Conservation (phyloP, 2,329 filamentous ascomycete species). For the Colletotrichum liriopes region DNA sequence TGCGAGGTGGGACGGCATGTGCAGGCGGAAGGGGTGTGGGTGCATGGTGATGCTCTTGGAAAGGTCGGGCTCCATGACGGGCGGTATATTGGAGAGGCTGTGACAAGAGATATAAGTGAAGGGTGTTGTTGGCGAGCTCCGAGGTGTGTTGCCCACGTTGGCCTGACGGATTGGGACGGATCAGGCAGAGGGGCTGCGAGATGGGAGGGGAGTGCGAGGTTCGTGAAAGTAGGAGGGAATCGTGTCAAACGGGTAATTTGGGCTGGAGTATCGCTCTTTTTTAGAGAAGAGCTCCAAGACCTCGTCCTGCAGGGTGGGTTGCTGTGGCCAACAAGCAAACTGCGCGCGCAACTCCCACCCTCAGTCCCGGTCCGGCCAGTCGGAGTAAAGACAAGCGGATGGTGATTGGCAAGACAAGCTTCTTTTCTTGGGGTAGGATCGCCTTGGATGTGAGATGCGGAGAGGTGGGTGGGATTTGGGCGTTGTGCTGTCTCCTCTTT, state of each 20-base stretch:
- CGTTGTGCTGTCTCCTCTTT: not conserved
- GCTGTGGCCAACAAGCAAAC: not conserved
- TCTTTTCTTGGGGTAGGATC: slow-evolving; percentile 2
- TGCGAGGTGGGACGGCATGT: slow-evolving; percentile 49
- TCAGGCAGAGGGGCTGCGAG: not conserved
- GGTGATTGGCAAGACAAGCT: slow-evolving; percentile 6
- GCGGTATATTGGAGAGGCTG: not conserved
- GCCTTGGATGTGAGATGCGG: slow-evolving; percentile 1
- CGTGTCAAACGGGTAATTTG: not conserved
- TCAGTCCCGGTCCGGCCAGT: not conserved
- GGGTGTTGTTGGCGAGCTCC: not conserved
- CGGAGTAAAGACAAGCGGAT: not conserved
- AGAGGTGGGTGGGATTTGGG: not conserved
- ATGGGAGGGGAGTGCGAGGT: not conserved
- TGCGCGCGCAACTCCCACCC: not conserved
- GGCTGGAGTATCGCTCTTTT: not conserved
- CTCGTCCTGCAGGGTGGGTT: slow-evolving; percentile 1
- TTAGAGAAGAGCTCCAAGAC: not conserved
- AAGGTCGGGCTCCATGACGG: slow-evolving; percentile 59
- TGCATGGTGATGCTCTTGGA: slow-evolving; percentile 61
- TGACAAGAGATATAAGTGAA: not conserved
- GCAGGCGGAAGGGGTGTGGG: slow-evolving; percentile 61
- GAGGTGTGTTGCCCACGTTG: not conserved
- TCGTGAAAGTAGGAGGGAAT: not conserved
- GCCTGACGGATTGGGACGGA: not conserved